These are phyloP conservation scores for Pyracantha coccinea DNA, from an alignment of 331 rosid species.

Conservation along the genomic window DNA sequence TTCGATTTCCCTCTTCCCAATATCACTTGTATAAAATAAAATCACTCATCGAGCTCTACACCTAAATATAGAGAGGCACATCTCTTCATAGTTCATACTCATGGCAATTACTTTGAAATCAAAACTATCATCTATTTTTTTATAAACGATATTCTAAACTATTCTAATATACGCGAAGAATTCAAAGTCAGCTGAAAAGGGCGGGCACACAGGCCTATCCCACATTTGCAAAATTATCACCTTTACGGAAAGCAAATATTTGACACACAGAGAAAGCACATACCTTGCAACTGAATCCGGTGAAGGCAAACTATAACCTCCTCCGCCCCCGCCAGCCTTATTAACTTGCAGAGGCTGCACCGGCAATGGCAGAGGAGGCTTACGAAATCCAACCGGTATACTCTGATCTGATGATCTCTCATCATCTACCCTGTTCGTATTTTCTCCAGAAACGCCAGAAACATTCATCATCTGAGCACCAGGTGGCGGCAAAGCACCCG, in stretches of 20 bases:
- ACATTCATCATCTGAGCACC: conserved; percentile 2
- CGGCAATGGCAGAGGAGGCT: conserved; percentile 67
- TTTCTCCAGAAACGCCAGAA: conserved; percentile 29
- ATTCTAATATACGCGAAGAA: not conserved
- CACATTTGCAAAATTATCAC: not conserved
- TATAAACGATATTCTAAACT: not conserved
- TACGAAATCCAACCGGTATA: conserved; percentile 36
- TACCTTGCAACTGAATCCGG: conserved; percentile 94
- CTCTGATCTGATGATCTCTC: conserved; percentile 58
- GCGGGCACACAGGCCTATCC: not conserved
- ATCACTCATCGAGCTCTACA: not conserved
- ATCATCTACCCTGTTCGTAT: conserved; percentile 54
- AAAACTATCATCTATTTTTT: not conserved
- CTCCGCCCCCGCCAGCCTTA: conserved; percentile 34
- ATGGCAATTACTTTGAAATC: not conserved
- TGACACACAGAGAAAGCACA: not conserved
- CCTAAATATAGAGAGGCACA: not conserved
- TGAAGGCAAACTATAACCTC: conserved; percentile 62
- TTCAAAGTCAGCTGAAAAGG: not conserved
- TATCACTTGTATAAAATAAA: not conserved
- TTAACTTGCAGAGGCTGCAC: conserved; percentile 58
- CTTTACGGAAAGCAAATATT: not conserved
- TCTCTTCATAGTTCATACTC: not conserved
- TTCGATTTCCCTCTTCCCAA: not conserved
- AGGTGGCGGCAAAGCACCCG: conserved; percentile 12